Percentiles rank a stretch among this genome's conserved stretches.
phyloP scores from a whole-genome alignment of 2,329 filamentous ascomycete genomes.

The Diatrype stigma region DNA sequence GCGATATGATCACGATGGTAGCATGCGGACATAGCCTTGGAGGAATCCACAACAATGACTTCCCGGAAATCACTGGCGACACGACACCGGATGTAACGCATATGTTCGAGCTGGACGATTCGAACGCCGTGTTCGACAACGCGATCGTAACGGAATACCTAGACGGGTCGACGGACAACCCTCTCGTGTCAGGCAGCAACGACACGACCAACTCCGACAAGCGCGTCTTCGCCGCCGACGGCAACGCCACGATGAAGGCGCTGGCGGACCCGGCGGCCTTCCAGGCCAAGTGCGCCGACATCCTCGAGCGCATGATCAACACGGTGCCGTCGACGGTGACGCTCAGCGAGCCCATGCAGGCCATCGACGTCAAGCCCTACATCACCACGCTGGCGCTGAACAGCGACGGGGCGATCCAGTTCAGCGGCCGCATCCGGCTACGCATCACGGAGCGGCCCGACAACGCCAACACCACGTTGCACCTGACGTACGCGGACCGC shows the following conservation, averaged over 20 bases:
- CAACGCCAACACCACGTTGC: constrained; percentile 16
- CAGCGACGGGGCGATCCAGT: constrained; percentile 17
- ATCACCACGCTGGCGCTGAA: constrained; percentile 22
- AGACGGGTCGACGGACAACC: constrained; percentile 36
- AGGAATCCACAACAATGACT: constrained; percentile 41
- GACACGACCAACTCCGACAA: constrained; percentile 36
- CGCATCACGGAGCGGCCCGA: constrained; percentile 15
- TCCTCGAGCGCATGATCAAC: constrained; percentile 33
- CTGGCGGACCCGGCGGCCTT: constrained; percentile 35
- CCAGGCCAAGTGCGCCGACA: constrained; percentile 25
- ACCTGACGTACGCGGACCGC: constrained; percentile 15
- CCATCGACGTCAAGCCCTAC: constrained; percentile 30
- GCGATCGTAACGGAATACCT: constrained; percentile 40
- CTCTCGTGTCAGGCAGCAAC: constrained; percentile 37
- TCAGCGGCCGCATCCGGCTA: constrained; percentile 24
- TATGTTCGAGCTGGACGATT: constrained; percentile 25
- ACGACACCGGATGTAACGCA: constrained; percentile 31
- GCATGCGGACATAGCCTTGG: constrained; percentile 33
- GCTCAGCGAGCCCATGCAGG: constrained; percentile 24
- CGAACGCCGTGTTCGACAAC: constrained; percentile 34
- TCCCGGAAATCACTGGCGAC: constrained; percentile 35
- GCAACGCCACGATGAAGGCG: constrained; percentile 37
- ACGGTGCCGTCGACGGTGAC: constrained; percentile 27
- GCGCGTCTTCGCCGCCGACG: constrained; percentile 39
- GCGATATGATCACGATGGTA: constrained; percentile 33